phyloP scores from a whole-genome alignment of 768 basidiomycete species.

The Tylopilus felleus region DNA sequence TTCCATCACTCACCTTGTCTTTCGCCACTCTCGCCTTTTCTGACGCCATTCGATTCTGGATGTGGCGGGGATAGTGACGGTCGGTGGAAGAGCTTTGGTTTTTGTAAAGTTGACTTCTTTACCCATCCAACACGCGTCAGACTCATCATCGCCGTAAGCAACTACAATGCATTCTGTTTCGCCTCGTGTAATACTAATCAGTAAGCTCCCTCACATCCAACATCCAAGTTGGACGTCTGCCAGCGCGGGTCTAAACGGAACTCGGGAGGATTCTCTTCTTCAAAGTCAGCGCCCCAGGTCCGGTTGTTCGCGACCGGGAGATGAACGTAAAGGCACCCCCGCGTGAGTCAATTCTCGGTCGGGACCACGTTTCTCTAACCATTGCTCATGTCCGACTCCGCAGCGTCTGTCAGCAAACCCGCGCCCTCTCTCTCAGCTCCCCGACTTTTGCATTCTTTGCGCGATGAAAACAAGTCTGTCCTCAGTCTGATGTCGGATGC shows the following conservation, averaged over 20 bases:
- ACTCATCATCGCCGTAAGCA: too few relatives aligned
- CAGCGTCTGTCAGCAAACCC: conserved; percentile 60
- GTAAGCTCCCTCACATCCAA: not conserved
- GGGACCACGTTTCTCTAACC: not conserved
- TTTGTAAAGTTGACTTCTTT: too few relatives aligned
- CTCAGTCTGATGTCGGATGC: conserved; percentile 73
- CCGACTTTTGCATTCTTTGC: conserved; percentile 62
- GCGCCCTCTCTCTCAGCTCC: conserved; percentile 47
- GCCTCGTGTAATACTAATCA: not conserved
- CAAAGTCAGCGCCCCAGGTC: too few relatives aligned
- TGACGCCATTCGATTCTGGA: conserved; percentile 31
- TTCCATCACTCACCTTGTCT: conserved; percentile 24
- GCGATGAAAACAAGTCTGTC: conserved; percentile 65
- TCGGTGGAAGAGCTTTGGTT: not conserved
- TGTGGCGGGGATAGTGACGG: conserved; percentile 3
- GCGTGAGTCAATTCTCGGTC: conserved; percentile 20
- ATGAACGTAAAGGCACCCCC: conserved; percentile 19
- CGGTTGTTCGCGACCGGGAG: conserved; percentile 2
- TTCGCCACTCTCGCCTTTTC: conserved; percentile 33
- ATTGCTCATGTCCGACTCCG: conserved; percentile 11
- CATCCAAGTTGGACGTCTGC: not conserved
- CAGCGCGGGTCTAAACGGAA: conserved; percentile 2
- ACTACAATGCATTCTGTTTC: too few relatives aligned
- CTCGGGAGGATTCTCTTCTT: not conserved
- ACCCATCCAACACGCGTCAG: too few relatives aligned